Evolutionary conservation across 2,329 filamentous ascomycete genomes (phyloP).

Genomic region (Dothidotthia symphoricarpi): DNA sequence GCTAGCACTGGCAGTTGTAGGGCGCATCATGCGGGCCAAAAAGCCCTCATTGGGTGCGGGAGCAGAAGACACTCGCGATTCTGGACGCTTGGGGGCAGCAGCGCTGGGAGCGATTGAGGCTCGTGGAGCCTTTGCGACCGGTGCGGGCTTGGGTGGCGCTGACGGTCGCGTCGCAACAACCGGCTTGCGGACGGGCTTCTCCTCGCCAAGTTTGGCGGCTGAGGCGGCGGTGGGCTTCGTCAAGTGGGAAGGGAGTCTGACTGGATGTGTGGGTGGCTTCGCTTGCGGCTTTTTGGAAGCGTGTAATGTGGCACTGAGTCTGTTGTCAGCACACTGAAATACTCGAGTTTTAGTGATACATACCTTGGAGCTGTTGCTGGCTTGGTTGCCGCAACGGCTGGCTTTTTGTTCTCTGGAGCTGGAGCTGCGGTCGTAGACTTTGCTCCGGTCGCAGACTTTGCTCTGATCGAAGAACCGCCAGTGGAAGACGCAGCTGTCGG

Average conservation of each 20-base stretch:
- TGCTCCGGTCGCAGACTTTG: conserved; percentile 19
- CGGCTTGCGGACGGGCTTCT: conserved; percentile 43
- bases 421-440: conserved; percentile 4
- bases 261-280: conserved; percentile 66
- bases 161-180: conserved; percentile 40
- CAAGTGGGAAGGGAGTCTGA: conserved; percentile 65
- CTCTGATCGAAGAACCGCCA: conserved; percentile 22
- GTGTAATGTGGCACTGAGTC: conserved; percentile 22
- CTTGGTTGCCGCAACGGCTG: conserved; percentile 11
- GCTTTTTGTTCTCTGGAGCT: conserved; percentile 28
- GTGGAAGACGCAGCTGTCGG: conserved; percentile 21
- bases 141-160: conserved; percentile 22
- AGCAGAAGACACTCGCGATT: conserved; percentile 50
- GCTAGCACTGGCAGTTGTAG: conserved; percentile 66
- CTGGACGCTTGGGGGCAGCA: conserved; percentile 50
- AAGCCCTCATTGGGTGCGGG: conserved; percentile 67
- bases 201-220: conserved; percentile 56
- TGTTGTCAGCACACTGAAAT: conserved; percentile 5
- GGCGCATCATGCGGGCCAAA: conserved; percentile 78
- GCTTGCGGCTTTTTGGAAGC: conserved; percentile 42
- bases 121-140: conserved; percentile 32
- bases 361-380: conserved; percentile 15
- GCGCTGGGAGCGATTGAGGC: conserved; percentile 37
- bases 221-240: conserved; percentile 70
- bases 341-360: not conserved